Evolutionary conservation across 1,284 basidiomycete species (phyloP), one percentile per base, ranked within the genome.

Genomic region (Austropuccinia psidii): DNA sequence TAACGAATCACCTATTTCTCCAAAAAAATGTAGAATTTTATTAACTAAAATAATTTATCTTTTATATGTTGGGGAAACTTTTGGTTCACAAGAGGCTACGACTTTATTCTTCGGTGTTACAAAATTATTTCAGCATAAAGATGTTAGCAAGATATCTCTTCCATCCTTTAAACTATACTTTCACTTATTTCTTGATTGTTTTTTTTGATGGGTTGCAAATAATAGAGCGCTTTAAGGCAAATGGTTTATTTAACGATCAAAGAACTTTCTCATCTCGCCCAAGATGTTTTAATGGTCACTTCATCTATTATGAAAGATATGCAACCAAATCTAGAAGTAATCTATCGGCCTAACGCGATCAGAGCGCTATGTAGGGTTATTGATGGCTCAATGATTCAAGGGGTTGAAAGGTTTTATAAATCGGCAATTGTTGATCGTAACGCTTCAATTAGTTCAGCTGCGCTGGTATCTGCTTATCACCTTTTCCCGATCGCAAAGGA

Each of bases 251-350:
- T 99, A 74, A 91, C 94, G 66, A 97, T 99, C 85, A 99, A 98
- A 84, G 96, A 99, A 83, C 86, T 99, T 21, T 90, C 93, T 35
- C 89, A 87, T 52, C 90, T 90, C n/a, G 93, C 96, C 21, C 93
- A 99, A 82, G 96, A 98, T 84, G 92, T 98, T 45, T 97, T 99
- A 79, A 99, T 99, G 93, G 94, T 98, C 78, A 99, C 96, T 6
- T 93, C 91, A 80, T 97, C 93, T 80, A 98, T 99, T 82, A 98
- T 98, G 94, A 98, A 98, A 85, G 95, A 99, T 80, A 98, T 98
- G 92, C 95, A 98, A 80, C 91, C 94, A 65, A 98, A 98, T 81
- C 90, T 93, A 65, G 96, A 98, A 81, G 95, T 98, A 79, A 93
- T 99, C 77, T 99, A 99, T 83, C 86, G 96, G 74, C 92, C 96